Conservation (phyloP, 2,329 filamentous ascomycete genomes). For the Arthrobotrys sphaeroides region DNA sequence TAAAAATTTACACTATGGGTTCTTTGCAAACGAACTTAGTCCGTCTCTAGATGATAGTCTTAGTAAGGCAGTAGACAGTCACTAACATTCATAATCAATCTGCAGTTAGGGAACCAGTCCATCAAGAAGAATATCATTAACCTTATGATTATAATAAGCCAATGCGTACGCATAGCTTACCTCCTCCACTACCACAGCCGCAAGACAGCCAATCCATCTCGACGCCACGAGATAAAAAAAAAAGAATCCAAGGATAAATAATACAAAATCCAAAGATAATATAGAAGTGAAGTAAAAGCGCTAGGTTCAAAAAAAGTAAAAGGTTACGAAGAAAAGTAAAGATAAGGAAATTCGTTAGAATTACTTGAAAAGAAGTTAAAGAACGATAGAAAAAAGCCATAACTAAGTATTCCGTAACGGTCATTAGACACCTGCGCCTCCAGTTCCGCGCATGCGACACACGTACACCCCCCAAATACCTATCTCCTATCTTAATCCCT, state of each 20-base stretch:
- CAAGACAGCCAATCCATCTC: not conserved
- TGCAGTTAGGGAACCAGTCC: too few species aligned
- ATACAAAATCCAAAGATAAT: slow-evolving; percentile 17
- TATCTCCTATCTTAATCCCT: slow-evolving; percentile 30
- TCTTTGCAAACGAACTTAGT: too few species aligned
- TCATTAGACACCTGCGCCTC: slow-evolving; percentile 32
- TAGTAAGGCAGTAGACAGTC: too few species aligned
- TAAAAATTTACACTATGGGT: not conserved
- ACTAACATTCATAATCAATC: too few species aligned
- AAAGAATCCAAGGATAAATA: not conserved
- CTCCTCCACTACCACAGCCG: not conserved
- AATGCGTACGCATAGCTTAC: too few species aligned
- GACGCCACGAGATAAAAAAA: not conserved
- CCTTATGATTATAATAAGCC: too few species aligned
- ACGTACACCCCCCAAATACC: slow-evolving; percentile 13
- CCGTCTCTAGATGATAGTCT: too few species aligned
- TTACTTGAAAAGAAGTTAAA: not conserved
- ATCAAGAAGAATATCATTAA: too few species aligned
- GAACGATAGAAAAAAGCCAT: slow-evolving; percentile 35
- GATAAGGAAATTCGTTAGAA: slow-evolving; percentile 31
- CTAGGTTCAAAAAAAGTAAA: not conserved
- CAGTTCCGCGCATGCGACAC: not conserved
- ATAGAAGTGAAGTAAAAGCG: slow-evolving; percentile 1
- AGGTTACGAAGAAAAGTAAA: not conserved
- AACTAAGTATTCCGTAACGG: slow-evolving; percentile 47